Base-by-base conservation (phyloP, 495 filamentous ascomycete genomes). In the Penicillium paxilli region DNA sequence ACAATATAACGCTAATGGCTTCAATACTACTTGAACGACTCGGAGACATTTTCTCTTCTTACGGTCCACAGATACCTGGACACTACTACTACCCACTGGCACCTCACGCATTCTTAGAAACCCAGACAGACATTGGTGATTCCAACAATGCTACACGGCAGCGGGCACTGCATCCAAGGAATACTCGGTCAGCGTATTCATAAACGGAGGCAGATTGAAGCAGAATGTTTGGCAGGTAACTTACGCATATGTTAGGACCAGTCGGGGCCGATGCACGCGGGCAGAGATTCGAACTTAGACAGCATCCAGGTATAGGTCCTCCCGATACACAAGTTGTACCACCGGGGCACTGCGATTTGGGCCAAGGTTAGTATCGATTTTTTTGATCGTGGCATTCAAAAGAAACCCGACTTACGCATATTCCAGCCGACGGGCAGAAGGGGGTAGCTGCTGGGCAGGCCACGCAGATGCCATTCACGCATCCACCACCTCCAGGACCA, bases 161-260 rank as follows among this genome's bases (percentile, higher is more conserved):
- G 12, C 23, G 61, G 54, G 20, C 52, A 61, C 58, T 64, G 16
- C 38, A 19, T 33, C 1, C 3, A 16, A 32, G 19, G 9, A 24
- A 5, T 22, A 42, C n/a, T 21, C 19, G 21, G 40, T 53, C 10
- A 38, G 41, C 32, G 1, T 25, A 17, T 12, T 12, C 4, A n/a
- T n/a, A n/a, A 20, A 9, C 35, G 2, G 11, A 19, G 11, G 4
- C 8, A 44, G 22, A 41, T 1, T 19, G 1, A 23, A 38, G 37
- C 20, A 51, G 24, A 50, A 45, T 12, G 24, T 23, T 20, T 16
- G 32, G 8, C 7, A 19, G 9, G 26, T 32, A 8, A 55, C 62
- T 57, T 60, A 65, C 59, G 28, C 62, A 65, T 30, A 63, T 59
- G 16, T 45, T 47, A 35, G 46, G n/a, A 11, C 59, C 62, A 11